Percentiles rank a stretch among this genome's conserved stretches.
Evolutionary conservation across 805 yeast genomes (phyloP).

Genomic region (Kodamaea hsintzibuensis): DNA sequence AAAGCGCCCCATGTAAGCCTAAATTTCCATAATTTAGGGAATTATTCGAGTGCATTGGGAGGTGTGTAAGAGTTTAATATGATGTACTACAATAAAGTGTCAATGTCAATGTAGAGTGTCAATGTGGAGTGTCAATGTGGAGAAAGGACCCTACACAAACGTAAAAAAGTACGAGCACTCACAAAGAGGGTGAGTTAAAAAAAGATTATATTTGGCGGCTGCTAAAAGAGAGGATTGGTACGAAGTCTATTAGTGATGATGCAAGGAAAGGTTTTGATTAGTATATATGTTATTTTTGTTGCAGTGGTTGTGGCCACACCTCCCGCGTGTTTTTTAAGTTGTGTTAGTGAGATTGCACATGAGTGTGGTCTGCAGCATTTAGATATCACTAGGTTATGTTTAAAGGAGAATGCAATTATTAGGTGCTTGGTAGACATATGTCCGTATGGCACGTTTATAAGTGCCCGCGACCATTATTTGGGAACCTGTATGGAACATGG

Average conservation of each 20-base stretch:
- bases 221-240: neutral
- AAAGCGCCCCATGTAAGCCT: too few relatives aligned
- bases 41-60: too few relatives aligned
- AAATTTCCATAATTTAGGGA: too few relatives aligned
- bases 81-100: neutral
- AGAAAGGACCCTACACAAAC: neutral
- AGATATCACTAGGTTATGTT: constrained; percentile 44
- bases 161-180: neutral
- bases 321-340: constrained; percentile 51
- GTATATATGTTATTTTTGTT: neutral
- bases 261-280: neutral
- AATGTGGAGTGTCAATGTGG: neutral
- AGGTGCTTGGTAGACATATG: constrained; percentile 50
- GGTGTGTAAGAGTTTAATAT: too few relatives aligned
- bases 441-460: constrained; percentile 41
- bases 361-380: constrained; percentile 31
- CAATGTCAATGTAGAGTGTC: neutral
- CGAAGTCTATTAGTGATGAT: too few relatives aligned
- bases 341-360: constrained; percentile 39
- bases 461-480: constrained; percentile 49
- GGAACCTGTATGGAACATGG: constrained; percentile 49
- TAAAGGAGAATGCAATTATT: constrained; percentile 35
- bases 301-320: constrained; percentile 37
- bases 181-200: neutral
- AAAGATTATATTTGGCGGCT: neutral